A percentile compares a stretch with the other conserved stretches of the same genome.
These are phyloP conservation scores for Alliaria petiolata DNA, from an alignment of 345 rosid genomes.

Conservation along the genomic window DNA sequence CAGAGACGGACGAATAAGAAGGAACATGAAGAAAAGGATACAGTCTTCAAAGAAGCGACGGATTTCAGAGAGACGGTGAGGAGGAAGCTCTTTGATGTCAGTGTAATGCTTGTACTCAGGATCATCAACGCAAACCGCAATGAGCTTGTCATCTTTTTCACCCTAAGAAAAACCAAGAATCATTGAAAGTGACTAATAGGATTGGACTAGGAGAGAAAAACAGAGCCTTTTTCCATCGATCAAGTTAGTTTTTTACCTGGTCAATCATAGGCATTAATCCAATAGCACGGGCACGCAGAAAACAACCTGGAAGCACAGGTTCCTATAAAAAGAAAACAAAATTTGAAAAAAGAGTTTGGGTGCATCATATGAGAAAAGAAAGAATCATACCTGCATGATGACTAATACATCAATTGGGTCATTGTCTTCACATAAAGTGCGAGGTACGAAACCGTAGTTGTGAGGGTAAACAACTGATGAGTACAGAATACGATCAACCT, in stretches of 20 bases:
- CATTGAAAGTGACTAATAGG: not conserved
- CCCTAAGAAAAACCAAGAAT: constrained; percentile 42
- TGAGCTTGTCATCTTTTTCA: constrained; percentile 96
- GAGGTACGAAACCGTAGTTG: constrained; percentile 96
- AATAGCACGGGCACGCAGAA: constrained; percentile 90
- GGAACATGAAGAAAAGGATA: constrained; percentile 45
- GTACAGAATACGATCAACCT: constrained; percentile 87
- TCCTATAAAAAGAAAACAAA: constrained; percentile 42
- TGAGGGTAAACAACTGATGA: constrained; percentile 98
- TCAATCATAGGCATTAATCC: constrained; percentile 99
- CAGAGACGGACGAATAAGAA: too few relatives aligned
- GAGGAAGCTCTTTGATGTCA: constrained; percentile 86
- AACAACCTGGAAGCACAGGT: constrained; percentile 95
- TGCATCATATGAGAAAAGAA: not conserved
- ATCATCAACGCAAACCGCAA: constrained; percentile 97
- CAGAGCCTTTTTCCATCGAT: not conserved
- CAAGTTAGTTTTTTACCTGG: constrained; percentile 40
- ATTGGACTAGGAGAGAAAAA: not conserved
- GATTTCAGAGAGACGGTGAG: constrained; percentile 95
- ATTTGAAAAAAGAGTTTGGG: not conserved
- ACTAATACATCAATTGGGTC: constrained; percentile 93
- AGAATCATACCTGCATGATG: constrained; percentile 76
- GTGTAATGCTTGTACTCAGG: constrained; percentile 88
- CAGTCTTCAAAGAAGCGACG: constrained; percentile 98
- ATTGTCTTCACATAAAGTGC: constrained; percentile 92